Base-by-base conservation (phyloP, 139 green algal genomes). In the Chlamydomonas applanata region DNA sequence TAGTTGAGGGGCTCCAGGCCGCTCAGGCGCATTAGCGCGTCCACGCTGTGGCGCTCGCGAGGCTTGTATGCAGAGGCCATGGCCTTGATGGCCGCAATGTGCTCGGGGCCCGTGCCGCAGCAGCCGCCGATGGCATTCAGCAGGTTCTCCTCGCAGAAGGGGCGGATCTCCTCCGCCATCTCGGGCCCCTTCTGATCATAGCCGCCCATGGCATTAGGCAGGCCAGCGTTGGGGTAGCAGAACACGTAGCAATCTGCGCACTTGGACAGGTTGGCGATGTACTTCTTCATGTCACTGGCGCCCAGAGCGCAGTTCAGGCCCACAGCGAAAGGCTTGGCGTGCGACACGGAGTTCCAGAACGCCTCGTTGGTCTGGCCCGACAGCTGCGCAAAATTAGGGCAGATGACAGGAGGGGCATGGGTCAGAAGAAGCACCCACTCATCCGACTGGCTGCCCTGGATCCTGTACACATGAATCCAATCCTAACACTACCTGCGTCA, bases 341-440 rank as follows among this genome's bases (percentile, higher is more conserved):
- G 95, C 65, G 63, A 82, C 35, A 98, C 76, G 78, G 87, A 95
- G 90, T 97, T 95, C 95, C 94, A 98, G 87, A 99, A 99, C 1
- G 95, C 95, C 89, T 99, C 95, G 79, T 98, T 98, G 76, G 95
- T 98, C 89, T 99, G 95, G 11, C 95, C 95, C 60, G 85, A 94
- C 79, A 99, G 86, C 65, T 72, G 65, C 36, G 29, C 19, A 53
- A 14, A 72, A 36, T 57, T 4, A 60, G n/a, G 65, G 13, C 52
- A 33, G 30, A 25, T 11, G 11, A 49, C n/a, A 66, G 25, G 11
- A 66, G 35, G 59, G n/a, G 11, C 11, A 9, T 40, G 24, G 16
- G 59, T 35, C 40, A 49, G 40, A n/a, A n/a, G n/a, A n/a, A n/a
- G n/a, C n/a, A n/a, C n/a, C n/a, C n/a, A n/a, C n/a, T n/a, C n/a